Conservation (phyloP, 2,329 filamentous ascomycete species). For the Ascocoryne sarcoides region DNA sequence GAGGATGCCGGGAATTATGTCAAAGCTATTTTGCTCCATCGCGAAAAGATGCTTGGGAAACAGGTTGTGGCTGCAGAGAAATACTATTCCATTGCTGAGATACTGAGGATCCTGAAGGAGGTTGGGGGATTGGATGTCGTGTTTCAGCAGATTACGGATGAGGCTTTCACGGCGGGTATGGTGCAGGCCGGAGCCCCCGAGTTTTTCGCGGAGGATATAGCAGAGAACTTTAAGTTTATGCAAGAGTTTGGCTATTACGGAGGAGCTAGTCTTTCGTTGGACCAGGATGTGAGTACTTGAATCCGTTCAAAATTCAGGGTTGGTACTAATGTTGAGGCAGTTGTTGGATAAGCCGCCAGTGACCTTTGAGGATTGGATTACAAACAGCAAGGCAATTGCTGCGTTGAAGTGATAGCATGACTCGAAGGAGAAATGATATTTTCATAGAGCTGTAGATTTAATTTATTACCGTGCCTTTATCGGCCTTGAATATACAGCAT, state of each 20-base stretch:
- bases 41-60: conserved; percentile 31
- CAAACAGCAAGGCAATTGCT: not conserved
- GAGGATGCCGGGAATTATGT: conserved; percentile 25
- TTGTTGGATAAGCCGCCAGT: not conserved
- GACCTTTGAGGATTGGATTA: not conserved
- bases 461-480: too few species aligned
- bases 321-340: not conserved
- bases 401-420: not conserved
- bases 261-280: not conserved
- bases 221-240: not conserved
- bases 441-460: too few species aligned
- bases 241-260: not conserved
- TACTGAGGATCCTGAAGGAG: conserved; percentile 31
- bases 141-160: conserved; percentile 5
- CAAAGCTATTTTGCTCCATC: conserved; percentile 13
- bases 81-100: conserved; percentile 30
- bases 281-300: not conserved
- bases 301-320: not conserved
- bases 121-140: conserved; percentile 28
- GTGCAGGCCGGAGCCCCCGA: not conserved
- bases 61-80: conserved; percentile 32
- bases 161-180: conserved; percentile 1
- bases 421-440: too few species aligned
- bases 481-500: too few species aligned
- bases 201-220: not conserved